These are phyloP conservation scores for Verruconis gallopava DNA, from an alignment of 2,329 filamentous ascomycete species.

Conservation along the genomic window DNA sequence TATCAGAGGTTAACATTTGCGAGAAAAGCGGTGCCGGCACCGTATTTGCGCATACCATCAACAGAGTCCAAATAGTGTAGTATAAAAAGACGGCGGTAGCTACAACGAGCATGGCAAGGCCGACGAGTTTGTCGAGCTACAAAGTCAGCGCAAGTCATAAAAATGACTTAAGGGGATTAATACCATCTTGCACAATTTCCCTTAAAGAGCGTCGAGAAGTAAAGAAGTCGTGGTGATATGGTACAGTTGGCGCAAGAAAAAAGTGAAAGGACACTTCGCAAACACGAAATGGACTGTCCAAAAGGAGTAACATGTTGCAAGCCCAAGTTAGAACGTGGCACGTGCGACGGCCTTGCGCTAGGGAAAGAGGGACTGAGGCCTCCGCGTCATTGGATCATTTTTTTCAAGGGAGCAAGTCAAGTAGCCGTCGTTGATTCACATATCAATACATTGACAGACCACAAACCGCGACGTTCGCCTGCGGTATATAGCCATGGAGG, in stretches of 20 bases:
- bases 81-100: constrained; percentile 68
- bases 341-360: background rate
- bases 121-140: constrained; percentile 80
- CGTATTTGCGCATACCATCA: constrained; percentile 59
- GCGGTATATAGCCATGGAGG: too few species aligned
- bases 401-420: too few species aligned
- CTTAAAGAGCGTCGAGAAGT: constrained; percentile 8
- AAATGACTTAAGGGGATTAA: too few species aligned
- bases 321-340: background rate
- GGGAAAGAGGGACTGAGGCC: background rate
- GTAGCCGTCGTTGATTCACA: too few species aligned
- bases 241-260: background rate
- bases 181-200: constrained; percentile 5
- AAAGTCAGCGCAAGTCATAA: too few species aligned
- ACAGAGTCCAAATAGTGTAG: constrained; percentile 94
- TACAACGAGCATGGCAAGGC: constrained; percentile 62
- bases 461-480: too few species aligned
- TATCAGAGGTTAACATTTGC: constrained; percentile 24
- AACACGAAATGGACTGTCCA: background rate
- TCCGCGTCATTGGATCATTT: background rate
- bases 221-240: background rate
- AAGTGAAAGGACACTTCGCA: background rate
- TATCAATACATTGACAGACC: too few species aligned
- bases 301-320: background rate
- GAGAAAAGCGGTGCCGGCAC: constrained; percentile 1